Evolutionary conservation across 768 basidiomycete species (phyloP).

Genomic region (Xerocomellus amylosporus): DNA sequence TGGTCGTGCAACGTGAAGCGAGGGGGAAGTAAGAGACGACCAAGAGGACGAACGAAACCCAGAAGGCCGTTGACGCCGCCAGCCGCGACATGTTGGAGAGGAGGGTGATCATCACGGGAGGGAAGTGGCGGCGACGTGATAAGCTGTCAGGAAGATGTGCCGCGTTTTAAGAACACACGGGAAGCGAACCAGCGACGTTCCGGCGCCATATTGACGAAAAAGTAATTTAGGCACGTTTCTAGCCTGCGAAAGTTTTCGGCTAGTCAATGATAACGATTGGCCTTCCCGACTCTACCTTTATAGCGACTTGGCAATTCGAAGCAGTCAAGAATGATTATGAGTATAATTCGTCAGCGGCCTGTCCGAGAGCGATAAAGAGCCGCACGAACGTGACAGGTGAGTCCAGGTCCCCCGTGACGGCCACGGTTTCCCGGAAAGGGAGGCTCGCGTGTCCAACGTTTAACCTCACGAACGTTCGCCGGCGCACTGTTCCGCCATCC

Average conservation of each 20-base stretch:
- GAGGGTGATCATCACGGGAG: constrained; percentile 23
- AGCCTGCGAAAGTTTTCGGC: constrained; percentile 22
- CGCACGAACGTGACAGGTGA: constrained; percentile 16
- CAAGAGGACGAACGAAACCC: constrained; percentile 18
- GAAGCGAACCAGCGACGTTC: constrained; percentile 14
- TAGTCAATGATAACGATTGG: constrained; percentile 15
- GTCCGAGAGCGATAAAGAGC: neutral
- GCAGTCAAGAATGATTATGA: neutral
- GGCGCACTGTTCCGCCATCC: neutral
- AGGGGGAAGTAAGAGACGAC: constrained; percentile 30
- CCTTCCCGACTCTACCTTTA: constrained; percentile 9
- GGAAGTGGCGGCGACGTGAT: constrained; percentile 23
- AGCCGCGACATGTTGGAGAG: constrained; percentile 16
- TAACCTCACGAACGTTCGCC: constrained; percentile 14
- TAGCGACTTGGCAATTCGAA: constrained; percentile 6
- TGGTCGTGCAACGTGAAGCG: constrained; percentile 29
- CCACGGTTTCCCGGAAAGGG: neutral
- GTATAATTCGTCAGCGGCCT: neutral
- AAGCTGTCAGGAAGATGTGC: constrained; percentile 3
- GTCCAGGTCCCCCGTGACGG: neutral
- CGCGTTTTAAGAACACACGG: constrained; percentile 23
- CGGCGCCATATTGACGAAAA: constrained; percentile 8
- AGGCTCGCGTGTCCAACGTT: constrained; percentile 8
- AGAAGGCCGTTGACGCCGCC: constrained; percentile 24
- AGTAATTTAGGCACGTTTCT: constrained; percentile 24